Evolutionary conservation across 2,329 filamentous ascomycete species (phyloP).

Genomic region (Fusarium sambucinum): DNA sequence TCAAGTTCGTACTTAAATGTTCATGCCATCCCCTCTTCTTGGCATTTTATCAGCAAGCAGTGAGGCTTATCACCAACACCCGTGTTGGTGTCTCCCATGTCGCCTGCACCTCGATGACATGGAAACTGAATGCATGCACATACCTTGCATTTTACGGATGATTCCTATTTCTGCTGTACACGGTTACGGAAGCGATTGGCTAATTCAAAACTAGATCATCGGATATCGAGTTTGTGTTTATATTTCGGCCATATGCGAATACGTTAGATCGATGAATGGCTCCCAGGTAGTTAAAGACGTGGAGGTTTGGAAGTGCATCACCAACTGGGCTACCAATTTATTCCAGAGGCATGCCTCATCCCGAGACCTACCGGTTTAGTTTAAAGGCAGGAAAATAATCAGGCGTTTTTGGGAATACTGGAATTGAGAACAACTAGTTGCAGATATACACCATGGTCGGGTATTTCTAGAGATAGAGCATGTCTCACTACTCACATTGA

Average conservation of each 20-base stretch:
- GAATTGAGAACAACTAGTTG: neutral
- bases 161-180: neutral
- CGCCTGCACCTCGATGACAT: conserved; percentile 14
- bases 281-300: neutral
- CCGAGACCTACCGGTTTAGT: neutral
- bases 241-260: neutral
- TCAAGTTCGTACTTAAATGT: neutral
- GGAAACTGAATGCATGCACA: neutral
- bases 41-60: conserved; percentile 2
- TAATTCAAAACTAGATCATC: neutral
- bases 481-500: neutral
- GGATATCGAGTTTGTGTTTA: neutral
- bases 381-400: neutral
- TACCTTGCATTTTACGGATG: no score
- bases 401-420: neutral
- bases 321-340: neutral
- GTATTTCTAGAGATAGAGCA: neutral
- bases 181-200: neutral
- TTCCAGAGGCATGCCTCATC: neutral
- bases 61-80: conserved; percentile 9
- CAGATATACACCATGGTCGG: neutral
- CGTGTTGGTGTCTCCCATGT: neutral
- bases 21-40: conserved; percentile 28
- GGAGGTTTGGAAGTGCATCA: no score
- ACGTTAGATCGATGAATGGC: neutral